phyloP scores from a whole-genome alignment of 306 rosid genomes.

The Malus asiatica region DNA sequence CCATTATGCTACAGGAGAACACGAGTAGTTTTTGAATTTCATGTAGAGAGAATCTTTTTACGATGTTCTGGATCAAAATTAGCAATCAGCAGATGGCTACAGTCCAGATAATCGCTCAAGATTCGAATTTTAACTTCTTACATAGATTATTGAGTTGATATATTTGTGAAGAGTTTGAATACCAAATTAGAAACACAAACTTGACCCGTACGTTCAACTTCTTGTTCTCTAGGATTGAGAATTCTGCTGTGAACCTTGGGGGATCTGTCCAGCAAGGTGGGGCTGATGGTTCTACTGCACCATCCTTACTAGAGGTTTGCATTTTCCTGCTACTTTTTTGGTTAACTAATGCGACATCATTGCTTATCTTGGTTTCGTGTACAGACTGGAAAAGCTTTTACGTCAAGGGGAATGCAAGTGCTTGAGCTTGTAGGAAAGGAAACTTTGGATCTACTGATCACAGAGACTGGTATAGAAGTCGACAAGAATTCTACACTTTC shows the following conservation, averaged over 20 bases:
- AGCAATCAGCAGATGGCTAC: neutral
- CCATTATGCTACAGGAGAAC: neutral
- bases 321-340: conserved; percentile 4
- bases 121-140: neutral
- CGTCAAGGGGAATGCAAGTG: conserved; percentile 94
- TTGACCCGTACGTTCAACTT: neutral
- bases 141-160: neutral
- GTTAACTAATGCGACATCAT: conserved; percentile 9
- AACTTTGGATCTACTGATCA: conserved; percentile 78
- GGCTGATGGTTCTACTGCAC: conserved; percentile 50
- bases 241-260: conserved; percentile 75
- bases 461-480: conserved; percentile 91
- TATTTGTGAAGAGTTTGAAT: neutral
- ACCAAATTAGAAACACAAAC: neutral
- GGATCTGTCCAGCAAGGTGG: conserved; percentile 58
- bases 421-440: conserved; percentile 95
- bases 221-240: conserved; percentile 67
- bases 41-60: neutral
- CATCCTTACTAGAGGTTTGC: conserved; percentile 84
- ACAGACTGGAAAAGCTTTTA: conserved; percentile 90
- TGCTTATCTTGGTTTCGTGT: conserved; percentile 25
- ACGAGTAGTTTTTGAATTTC: neutral
- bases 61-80: conserved; percentile 6
- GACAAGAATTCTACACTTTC: conserved; percentile 46
- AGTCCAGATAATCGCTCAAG: neutral